Base-by-base conservation (phyloP, 176 grass and related monocot species). In the Ensete ventricosum region DNA sequence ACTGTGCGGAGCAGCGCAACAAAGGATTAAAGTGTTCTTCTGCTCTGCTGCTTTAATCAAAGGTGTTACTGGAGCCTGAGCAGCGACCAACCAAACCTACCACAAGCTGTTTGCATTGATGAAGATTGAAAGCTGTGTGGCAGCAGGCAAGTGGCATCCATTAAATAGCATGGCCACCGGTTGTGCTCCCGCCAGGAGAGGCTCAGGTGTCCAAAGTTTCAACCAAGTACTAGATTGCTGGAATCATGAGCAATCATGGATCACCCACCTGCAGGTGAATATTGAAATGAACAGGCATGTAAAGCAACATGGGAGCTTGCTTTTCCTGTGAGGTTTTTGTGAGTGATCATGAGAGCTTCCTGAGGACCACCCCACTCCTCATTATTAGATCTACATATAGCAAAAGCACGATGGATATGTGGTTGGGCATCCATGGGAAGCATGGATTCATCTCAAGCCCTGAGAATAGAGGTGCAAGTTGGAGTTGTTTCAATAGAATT, bases 161-260 rank as follows among this genome's bases (percentile, higher is more conserved):
- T 60, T 60, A 14, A 60, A 60, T n/a, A 20, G 60, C n/a, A 63
- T 43, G 34, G 34, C 34, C 34, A 63, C n/a, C 60, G 22, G n/a
- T 65, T 23, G 26, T 65, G 22, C 24, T 65, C 63, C 11, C 53
- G 11, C 8, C 14, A 43, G 14, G 14, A 11, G 34, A 50, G 67
- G 20, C 50, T 72, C 69, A 72, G 2, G 8, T 12, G 50, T 23
- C 50, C 69, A 72, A 72, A 72, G 8, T 72, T 72, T 72, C 69
- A 72, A 72, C 43, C 69, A 12, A 53, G 49, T 53, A 72, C 69
- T 72, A 72, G 69, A 72, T 72, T 72, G 69, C 69, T 23, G 69
- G 50, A 72, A 72, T 72, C 11, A 72, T 72, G 69, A 23, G 69
- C 49, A 72, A 72, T 53, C 9, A 72, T 72, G 43, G 50, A 72